These are phyloP conservation scores for Colletotrichum filicis DNA, from an alignment of 2,329 filamentous ascomycete genomes.

Conservation along the genomic window DNA sequence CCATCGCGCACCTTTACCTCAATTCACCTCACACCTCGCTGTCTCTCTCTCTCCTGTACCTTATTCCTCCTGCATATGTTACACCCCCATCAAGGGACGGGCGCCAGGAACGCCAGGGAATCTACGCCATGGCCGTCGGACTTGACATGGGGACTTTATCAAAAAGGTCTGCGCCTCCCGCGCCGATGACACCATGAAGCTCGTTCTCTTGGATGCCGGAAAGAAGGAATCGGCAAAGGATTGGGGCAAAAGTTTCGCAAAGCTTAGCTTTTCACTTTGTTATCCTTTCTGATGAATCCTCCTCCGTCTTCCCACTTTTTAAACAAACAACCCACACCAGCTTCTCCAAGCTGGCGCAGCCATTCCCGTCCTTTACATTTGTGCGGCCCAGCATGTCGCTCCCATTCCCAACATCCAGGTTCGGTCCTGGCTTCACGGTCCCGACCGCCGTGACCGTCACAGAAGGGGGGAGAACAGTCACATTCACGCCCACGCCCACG, in stretches of 20 bases:
- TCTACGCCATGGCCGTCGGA: constrained; percentile 32
- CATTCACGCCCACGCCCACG: constrained; percentile 12
- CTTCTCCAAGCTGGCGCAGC: constrained; percentile 23
- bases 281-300: constrained; percentile 16
- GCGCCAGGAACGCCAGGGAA: not conserved
- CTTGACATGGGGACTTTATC: constrained; percentile 28
- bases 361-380: constrained; percentile 12
- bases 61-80: constrained; percentile 7
- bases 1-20: not conserved
- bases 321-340: constrained; percentile 11
- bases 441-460: constrained; percentile 18
- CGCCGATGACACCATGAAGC: not conserved
- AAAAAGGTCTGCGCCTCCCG: constrained; percentile 33
- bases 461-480: constrained; percentile 11
- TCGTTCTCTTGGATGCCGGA: not conserved
- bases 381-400: constrained; percentile 20
- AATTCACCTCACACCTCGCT: not conserved
- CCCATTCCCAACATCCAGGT: constrained; percentile 28
- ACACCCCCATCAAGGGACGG: not conserved
- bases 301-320: not conserved
- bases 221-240: not conserved
- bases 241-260: constrained; percentile 7
- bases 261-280: not conserved
- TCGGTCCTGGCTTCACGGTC: constrained; percentile 30
- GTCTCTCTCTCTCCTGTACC: not conserved